A percentile compares a stretch with the other conserved stretches of the same genome.
These are phyloP conservation scores for Tephrocybe sp. DNA, from an alignment of 768 basidiomycete genomes.

Conservation along the genomic window DNA sequence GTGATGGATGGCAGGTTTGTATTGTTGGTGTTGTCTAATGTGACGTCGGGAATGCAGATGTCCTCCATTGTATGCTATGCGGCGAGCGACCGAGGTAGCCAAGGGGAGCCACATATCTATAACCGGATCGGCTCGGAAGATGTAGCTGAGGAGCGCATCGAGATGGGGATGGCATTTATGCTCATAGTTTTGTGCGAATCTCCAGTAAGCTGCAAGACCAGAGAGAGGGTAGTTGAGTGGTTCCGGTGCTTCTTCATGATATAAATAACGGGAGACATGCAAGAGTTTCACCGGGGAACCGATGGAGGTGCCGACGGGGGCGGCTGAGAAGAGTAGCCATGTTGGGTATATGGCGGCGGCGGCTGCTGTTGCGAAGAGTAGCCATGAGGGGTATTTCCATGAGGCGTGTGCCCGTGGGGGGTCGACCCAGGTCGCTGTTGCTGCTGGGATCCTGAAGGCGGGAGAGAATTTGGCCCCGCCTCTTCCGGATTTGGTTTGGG, in stretches of 20 bases:
- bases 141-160: neutral
- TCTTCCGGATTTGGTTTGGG: conserved; percentile 56
- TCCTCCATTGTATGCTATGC: neutral
- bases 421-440: conserved; percentile 21
- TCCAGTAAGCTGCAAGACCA: conserved; percentile 3
- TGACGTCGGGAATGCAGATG: conserved; percentile 17
- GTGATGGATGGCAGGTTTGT: conserved; percentile 12
- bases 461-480: conserved; percentile 13
- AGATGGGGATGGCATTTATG: neutral
- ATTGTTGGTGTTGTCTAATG: conserved; percentile 21
- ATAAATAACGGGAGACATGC: conserved; percentile 15
- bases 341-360: conserved; percentile 1
- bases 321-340: conserved; percentile 13
- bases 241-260: conserved; percentile 8
- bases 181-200: conserved; percentile 5
- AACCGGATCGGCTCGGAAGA: neutral
- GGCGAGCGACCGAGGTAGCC: neutral
- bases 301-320: conserved; percentile 8
- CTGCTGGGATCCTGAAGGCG: conserved; percentile 8
- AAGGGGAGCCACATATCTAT: neutral
- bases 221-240: conserved; percentile 1
- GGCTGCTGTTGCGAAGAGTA: conserved; percentile 13
- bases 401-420: conserved; percentile 17
- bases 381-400: conserved; percentile 18
- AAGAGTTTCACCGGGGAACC: neutral